Evolutionary conservation across 108 stramenopile genomes (phyloP).

Genomic region (Conticribra guillardii): DNA sequence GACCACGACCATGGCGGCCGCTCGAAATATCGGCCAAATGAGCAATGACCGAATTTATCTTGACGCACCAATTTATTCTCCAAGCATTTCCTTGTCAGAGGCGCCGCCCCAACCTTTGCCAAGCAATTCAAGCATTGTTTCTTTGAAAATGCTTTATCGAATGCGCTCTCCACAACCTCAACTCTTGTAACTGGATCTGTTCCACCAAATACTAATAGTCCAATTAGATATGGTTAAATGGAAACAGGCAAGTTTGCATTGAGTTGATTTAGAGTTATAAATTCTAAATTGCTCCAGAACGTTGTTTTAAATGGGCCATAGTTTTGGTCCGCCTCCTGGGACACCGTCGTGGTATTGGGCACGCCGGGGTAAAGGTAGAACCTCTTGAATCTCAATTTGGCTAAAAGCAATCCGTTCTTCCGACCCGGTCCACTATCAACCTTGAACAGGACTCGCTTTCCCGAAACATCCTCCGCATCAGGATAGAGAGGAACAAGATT

Average conservation of each 20-base stretch:
- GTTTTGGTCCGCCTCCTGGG: background rate
- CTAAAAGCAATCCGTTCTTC: background rate
- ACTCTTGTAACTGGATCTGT: conserved; percentile 12
- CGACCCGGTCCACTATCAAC: conserved; percentile 8
- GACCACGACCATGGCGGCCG: too few species aligned
- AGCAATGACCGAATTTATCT: too few species aligned
- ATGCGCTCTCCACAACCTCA: conserved; percentile 6
- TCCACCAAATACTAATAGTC: conserved; percentile 26
- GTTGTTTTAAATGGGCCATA: conserved; percentile 11
- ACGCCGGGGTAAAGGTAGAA: background rate
- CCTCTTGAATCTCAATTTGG: background rate
- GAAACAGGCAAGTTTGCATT: background rate
- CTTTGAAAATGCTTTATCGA: conserved; percentile 10
- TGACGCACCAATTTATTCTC: too few species aligned
- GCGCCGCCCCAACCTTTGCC: conserved; percentile 26
- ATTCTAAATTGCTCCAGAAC: conserved; percentile 12
- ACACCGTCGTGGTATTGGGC: background rate
- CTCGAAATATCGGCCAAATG: too few species aligned
- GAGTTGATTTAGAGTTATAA: conserved; percentile 1
- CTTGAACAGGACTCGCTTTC: conserved; percentile 12
- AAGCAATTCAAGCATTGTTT: conserved; percentile 1
- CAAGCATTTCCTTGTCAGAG: conserved; percentile 17
- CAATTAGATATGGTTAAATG: conserved; percentile 16
- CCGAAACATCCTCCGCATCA: conserved; percentile 6
- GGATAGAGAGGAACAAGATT: conserved; percentile 16